phyloP scores from a whole-genome alignment of 805 yeast genomes.

The Zygoascus biomembranicola region DNA sequence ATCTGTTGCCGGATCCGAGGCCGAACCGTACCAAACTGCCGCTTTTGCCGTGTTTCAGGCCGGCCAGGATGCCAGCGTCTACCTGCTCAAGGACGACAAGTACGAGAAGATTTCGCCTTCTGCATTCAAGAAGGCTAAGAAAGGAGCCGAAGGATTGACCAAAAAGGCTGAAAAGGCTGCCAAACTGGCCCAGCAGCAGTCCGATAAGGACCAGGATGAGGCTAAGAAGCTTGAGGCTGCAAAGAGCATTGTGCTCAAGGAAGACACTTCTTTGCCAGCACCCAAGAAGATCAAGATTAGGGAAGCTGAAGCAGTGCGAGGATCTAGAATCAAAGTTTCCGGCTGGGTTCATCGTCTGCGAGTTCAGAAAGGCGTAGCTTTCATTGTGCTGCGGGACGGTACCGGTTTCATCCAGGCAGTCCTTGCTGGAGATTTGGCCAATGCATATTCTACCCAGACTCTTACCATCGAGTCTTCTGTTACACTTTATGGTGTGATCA shows the following conservation, averaged over 20 bases:
- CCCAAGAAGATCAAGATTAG: constrained; percentile 64
- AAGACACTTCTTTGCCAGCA: constrained; percentile 63
- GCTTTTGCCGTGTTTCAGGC: constrained; percentile 65
- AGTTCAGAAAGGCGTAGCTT: constrained; percentile 83
- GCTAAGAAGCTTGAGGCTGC: constrained; percentile 71
- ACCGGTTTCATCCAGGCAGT: constrained; percentile 85
- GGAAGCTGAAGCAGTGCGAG: constrained; percentile 46
- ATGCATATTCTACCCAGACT: constrained; percentile 74
- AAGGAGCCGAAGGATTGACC: constrained; percentile 86
- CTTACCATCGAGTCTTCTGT: constrained; percentile 87
- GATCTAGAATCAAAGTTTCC: constrained; percentile 62
- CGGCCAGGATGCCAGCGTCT: constrained; percentile 31
- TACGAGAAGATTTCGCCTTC: constrained; percentile 78
- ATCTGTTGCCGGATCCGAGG: constrained; percentile 54
- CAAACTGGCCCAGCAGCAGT: constrained; percentile 42
- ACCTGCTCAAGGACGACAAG: constrained; percentile 44
- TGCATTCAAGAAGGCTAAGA: constrained; percentile 92
- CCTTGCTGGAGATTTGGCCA: constrained; percentile 83
- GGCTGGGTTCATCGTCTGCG: constrained; percentile 98
- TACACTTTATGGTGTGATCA: constrained; percentile 68
- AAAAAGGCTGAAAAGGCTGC: constrained; percentile 68
- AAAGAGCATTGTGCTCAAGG: constrained; percentile 63
- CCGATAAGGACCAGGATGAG: constrained; percentile 58
- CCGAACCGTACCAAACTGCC: constrained; percentile 67
- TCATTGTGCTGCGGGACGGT: constrained; percentile 92